Evolutionary conservation across 106 monocot species (phyloP), one percentile per base, ranked within the genome.

Genomic region (Chionographis japonica): DNA sequence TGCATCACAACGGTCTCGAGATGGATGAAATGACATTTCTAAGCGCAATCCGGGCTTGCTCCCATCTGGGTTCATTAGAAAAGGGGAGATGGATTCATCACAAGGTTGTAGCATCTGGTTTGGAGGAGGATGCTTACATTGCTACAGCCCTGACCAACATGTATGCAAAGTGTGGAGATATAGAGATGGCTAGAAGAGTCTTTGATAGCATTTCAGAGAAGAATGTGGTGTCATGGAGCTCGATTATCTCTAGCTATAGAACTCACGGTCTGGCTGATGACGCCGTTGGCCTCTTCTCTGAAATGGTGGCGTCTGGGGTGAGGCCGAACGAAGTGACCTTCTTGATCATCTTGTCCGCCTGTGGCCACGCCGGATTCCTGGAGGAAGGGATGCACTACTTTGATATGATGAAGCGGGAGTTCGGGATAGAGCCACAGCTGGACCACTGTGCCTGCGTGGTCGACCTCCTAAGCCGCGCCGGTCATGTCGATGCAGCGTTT

Each of bases 381-480:
- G 55, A 68, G 13, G 69, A 76, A 46, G 68, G 68, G 13, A 16
- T 67, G 62, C 40, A 12, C 38, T 62, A 62, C 69, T 69, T 68
- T 37, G 46, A 63, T 46, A 2, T 68, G 60, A 76, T 75, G 75
- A 68, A 14, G 54, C 17, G 18, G 13, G 54, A 69, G 9, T 76
- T 76, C n/a, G 55, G 15, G 4, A 55, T 76, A 36, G 69, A 41
- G 35, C 68, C 68, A 0, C 39, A 76, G 16, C 13, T 56, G 7
- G 62, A 76, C 6, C 76, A 76, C 61, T 68, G 9, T 42, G 50
- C 61, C 13, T 68, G 50, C 12, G 37, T 76, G 3, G 68, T 76
- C 11, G 69, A 76, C 53, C 60, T 76, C 41, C 58, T 76, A 40
- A 69, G 76, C 41, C 49, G 76, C 36, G 54, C 68, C 37, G 69